Evolutionary conservation across 345 rosid genomes (phyloP), one percentile per base, ranked within the genome.

Genomic region (Melaleuca alternifolia): DNA sequence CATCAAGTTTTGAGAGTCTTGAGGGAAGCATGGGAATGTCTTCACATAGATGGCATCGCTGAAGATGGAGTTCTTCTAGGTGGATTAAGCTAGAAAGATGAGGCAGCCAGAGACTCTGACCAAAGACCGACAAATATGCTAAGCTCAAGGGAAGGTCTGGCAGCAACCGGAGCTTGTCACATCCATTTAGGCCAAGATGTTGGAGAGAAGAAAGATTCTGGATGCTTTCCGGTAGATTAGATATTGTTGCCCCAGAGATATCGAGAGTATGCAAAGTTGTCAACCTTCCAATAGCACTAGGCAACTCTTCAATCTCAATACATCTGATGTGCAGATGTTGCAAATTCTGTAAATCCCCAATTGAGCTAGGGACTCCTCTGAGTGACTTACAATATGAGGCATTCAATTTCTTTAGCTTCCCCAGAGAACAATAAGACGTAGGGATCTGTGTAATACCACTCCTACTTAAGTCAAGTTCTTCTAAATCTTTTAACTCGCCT

Each of bases 121-220:
- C 4, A 51, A 15, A 51, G 52, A 51, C 15, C 12, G 4, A 2
- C 52, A 51, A 5, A 51, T 13, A 3, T 26, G 30, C n/a, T 28
- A 57, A 57, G 14, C 14, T 0, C 0, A 28, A 57, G 24, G 30
- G 30, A 57, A 57, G 62, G 28, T 9, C 28, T 24, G 52, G 52
- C 52, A 51, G 4, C 12, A 15, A 24, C 21, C n/a, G 11, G 11
- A 10, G 26, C 1, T 8, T 10, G 10, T 54, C 14, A 0, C 1
- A 6, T 10, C 26, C 30, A 21, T 26, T 5, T 57, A 57, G 15
- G 3, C 30, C 1, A 57, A 26, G 62, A 6, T 2, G 11, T 10
- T 6, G 28, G 3, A 57, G 62, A 26, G 7, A 57, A 57, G 7
- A 11, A 50, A 50, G 11, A 50, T 50, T 50, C 11, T 12, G 51